Conservation (phyloP, 2,329 filamentous ascomycete genomes). For the Nigrospora sphaerica region DNA sequence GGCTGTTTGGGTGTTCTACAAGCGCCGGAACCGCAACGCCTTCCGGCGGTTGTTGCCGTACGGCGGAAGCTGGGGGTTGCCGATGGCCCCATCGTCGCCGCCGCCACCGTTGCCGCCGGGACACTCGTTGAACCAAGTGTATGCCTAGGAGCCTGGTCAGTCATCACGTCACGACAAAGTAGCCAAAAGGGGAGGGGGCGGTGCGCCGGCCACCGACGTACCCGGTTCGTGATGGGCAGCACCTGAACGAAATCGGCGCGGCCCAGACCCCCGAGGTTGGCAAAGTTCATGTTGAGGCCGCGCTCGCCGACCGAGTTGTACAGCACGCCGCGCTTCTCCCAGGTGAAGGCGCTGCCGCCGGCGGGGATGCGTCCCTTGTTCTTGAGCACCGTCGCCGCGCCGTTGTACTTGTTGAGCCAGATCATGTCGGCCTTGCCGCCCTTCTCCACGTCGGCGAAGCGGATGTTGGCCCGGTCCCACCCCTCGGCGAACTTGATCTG, state of each 20-base stretch:
- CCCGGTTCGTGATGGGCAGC: not conserved
- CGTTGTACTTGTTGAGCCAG: conserved; percentile 1
- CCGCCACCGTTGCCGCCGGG: not conserved
- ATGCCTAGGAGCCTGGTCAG: not conserved
- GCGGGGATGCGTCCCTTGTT: not conserved
- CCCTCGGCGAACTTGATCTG: conserved; percentile 2
- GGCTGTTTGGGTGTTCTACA: too few species aligned
- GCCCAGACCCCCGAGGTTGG: not conserved
- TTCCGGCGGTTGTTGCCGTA: not conserved
- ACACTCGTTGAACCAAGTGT: conserved; percentile 2
- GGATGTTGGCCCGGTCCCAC: conserved; percentile 2
- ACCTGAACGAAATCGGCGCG: not conserved
- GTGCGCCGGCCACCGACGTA: not conserved
- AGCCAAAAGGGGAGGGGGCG: too few species aligned
- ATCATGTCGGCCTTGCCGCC: not conserved
- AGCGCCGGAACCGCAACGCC: too few species aligned
- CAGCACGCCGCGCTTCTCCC: conserved; percentile 1
- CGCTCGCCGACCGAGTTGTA: not conserved
- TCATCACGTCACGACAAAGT: not conserved
- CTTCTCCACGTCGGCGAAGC: conserved; percentile 1
- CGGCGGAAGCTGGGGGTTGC: not conserved
- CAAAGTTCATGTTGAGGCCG: not conserved
- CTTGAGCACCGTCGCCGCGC: not conserved
- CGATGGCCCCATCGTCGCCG: not conserved
- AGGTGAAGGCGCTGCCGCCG: conserved; percentile 1